phyloP scores from a whole-genome alignment of 345 rosid genomes.

The Euphorbia lathyris region DNA sequence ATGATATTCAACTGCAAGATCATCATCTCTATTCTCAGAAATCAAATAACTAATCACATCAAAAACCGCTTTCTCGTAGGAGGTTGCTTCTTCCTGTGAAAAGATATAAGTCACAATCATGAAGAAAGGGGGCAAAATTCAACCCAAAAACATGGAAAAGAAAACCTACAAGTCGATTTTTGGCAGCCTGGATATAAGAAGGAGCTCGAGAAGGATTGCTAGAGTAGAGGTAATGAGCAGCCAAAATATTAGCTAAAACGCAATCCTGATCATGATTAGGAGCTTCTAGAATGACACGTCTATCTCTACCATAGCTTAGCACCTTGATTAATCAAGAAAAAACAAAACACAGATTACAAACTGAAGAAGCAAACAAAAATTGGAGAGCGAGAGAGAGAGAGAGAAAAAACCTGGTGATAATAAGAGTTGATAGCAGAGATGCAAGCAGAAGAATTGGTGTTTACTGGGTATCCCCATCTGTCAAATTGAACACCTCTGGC shows the following conservation, averaged over 20 bases:
- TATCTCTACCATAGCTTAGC: constrained; percentile 60
- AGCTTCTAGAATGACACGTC: constrained; percentile 67
- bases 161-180: constrained; percentile 50
- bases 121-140: neutral
- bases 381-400: neutral
- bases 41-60: constrained; percentile 51
- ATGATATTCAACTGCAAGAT: constrained; percentile 59
- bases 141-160: neutral
- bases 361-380: neutral
- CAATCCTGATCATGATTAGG: constrained; percentile 55
- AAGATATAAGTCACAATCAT: neutral
- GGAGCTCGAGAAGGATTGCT: constrained; percentile 43
- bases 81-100: constrained; percentile 62
- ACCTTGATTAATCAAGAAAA: constrained; percentile 38
- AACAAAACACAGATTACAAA: neutral
- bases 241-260: constrained; percentile 73
- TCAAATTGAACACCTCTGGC: constrained; percentile 47
- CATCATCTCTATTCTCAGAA: constrained; percentile 61
- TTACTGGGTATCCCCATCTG: constrained; percentile 79
- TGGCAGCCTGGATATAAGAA: constrained; percentile 46
- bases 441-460: constrained; percentile 58
- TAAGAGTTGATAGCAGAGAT: constrained; percentile 64
- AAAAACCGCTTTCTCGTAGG: constrained; percentile 72
- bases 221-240: constrained; percentile 61
- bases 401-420: constrained; percentile 52